phyloP scores from a whole-genome alignment of 1,139 yeast genomes.

The Schwanniomyces etchellsii region DNA sequence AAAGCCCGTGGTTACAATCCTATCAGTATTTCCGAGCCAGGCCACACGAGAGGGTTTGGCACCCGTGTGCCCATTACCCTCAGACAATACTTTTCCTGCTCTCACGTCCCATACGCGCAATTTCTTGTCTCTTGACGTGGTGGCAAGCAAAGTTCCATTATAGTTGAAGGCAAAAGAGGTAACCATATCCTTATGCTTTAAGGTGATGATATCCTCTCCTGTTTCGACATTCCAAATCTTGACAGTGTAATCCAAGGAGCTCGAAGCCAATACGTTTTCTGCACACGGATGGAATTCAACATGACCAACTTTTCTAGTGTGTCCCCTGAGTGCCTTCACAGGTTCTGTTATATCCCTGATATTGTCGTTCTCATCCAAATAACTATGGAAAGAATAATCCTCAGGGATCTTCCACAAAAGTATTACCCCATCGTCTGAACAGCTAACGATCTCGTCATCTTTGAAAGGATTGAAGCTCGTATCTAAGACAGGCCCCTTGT shows the following conservation, averaged over 20 bases:
- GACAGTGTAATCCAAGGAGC: slow-evolving; percentile 85
- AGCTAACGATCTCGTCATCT: slow-evolving; percentile 68
- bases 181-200: slow-evolving; percentile 83
- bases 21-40: slow-evolving; percentile 85
- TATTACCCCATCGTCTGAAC: slow-evolving; percentile 89
- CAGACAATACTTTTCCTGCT: slow-evolving; percentile 64
- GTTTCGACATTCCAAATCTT: slow-evolving; percentile 85
- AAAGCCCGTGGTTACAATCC: slow-evolving; percentile 93
- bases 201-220: slow-evolving; percentile 65
- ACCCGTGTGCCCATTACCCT: slow-evolving; percentile 88
- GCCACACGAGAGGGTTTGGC: slow-evolving; percentile 84
- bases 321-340: slow-evolving; percentile 68
- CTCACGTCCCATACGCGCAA: slow-evolving; percentile 90
- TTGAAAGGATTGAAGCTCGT: slow-evolving; percentile 93
- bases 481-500: slow-evolving; percentile 90
- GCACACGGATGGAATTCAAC: slow-evolving; percentile 88
- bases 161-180: slow-evolving; percentile 87
- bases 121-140: slow-evolving; percentile 89
- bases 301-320: slow-evolving; percentile 91
- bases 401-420: slow-evolving; percentile 85
- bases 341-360: slow-evolving; percentile 68
- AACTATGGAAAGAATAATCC: slow-evolving; percentile 63
- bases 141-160: slow-evolving; percentile 80
- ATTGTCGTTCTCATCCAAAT: slow-evolving; percentile 55
- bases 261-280: slow-evolving; percentile 75